Evolutionary conservation across 1,284 basidiomycete species (phyloP).

Genomic region (Anthracocystis panici-leucophaei): DNA sequence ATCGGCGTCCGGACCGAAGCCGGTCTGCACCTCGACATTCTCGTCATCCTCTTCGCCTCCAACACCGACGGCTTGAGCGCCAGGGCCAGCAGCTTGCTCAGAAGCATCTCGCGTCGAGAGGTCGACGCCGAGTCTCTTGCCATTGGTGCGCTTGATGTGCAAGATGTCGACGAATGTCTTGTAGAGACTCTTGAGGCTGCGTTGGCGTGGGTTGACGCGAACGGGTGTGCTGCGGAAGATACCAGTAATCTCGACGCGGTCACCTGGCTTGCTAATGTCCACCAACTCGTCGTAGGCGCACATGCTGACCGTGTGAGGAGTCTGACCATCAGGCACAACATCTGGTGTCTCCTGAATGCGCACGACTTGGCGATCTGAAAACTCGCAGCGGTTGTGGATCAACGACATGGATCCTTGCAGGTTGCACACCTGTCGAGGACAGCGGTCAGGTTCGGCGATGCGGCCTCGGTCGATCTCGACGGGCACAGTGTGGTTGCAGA

Average conservation of each 20-base stretch:
- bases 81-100: constrained; percentile 66
- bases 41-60: constrained; percentile 78
- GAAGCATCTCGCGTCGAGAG: constrained; percentile 77
- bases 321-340: constrained; percentile 96
- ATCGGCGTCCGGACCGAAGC: constrained; percentile 26
- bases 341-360: constrained; percentile 97
- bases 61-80: constrained; percentile 80
- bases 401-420: constrained; percentile 89
- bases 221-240: constrained; percentile 95
- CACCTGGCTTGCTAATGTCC: constrained; percentile 93
- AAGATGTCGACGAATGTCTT: constrained; percentile 97
- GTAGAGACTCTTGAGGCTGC: constrained; percentile 93
- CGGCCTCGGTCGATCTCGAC: constrained; percentile 96
- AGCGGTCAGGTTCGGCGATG: constrained; percentile 90
- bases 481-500: constrained; percentile 92
- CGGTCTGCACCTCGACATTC: constrained; percentile 51
- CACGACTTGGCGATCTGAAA: constrained; percentile 93
- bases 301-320: constrained; percentile 94
- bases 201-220: constrained; percentile 88
- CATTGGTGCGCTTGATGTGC: constrained; percentile 83
- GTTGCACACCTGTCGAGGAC: constrained; percentile 91
- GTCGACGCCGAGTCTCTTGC: constrained; percentile 81
- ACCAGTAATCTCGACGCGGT: constrained; percentile 89
- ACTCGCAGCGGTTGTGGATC: constrained; percentile 96
- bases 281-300: constrained; percentile 98